Evolutionary conservation across 768 basidiomycete genomes (phyloP).

Genomic region (Fomitopsis pulvina): DNA sequence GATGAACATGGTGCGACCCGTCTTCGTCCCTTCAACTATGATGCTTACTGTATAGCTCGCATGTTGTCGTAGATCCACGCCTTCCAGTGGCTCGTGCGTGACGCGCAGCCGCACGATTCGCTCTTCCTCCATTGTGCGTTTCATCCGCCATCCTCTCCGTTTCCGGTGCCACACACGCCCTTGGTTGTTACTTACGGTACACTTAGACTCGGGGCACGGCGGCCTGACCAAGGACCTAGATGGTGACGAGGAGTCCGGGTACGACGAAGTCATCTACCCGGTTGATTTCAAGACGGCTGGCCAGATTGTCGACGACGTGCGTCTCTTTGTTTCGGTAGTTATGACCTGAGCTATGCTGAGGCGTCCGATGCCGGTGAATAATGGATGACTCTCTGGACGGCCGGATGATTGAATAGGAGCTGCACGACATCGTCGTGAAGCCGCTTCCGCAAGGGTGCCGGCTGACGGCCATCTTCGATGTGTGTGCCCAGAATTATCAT

Average conservation of each 20-base stretch:
- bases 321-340: constrained; percentile 16
- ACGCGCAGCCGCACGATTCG: constrained; percentile 47
- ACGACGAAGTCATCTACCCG: constrained; percentile 88
- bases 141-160: too few species aligned
- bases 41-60: not conserved
- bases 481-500: constrained; percentile 28
- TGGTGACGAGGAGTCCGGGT: constrained; percentile 76
- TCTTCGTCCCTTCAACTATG: too few species aligned
- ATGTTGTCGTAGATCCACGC: constrained; percentile 30
- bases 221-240: constrained; percentile 77
- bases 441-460: constrained; percentile 62
- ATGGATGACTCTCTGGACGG: not conserved
- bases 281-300: constrained; percentile 74
- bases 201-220: constrained; percentile 87
- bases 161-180: not conserved
- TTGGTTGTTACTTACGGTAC: not conserved
- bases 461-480: constrained; percentile 54
- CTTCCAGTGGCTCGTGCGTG: constrained; percentile 53
- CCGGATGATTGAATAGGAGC: constrained; percentile 22
- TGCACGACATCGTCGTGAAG: constrained; percentile 42
- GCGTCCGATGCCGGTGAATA: not conserved
- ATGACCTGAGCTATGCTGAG: too few species aligned
- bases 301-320: constrained; percentile 73
- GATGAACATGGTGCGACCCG: constrained; percentile 38
- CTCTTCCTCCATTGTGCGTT: constrained; percentile 47